Evolutionary conservation across 2,329 filamentous ascomycete genomes (phyloP), one percentile per base, ranked within the genome.

Genomic region (Madurella mycetomatis): DNA sequence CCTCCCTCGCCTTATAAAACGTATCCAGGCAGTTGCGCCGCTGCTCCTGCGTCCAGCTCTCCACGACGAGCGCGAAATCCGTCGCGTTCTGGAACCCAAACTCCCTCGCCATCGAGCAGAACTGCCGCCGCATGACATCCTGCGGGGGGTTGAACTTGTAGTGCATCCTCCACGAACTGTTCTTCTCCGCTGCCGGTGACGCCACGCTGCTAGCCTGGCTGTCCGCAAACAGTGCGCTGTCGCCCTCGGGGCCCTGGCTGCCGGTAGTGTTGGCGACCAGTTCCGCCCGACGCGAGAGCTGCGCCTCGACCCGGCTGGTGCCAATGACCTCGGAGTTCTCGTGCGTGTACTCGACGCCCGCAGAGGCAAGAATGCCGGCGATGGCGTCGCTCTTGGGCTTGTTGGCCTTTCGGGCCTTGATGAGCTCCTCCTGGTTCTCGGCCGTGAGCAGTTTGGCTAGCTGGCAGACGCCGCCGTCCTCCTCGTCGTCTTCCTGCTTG

Each of bases 281-380:
- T 65, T 87, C 84, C 4, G 92, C 94, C 41, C 83, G 84, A 17
- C 85, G 85, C 44, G 88, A 92, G 5, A 99, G 81, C 54, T 86
- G 83, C 59, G 88, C 87, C 72, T 99, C 94, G n/a, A 96, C 81
- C 62, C 87, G 90, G n/a, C 88, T 94, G 1, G 90, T 87, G 11
- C 94, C 94, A 53, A 99, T 83, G 13, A 99, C 92, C 70, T 99
- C 92, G 1, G 89, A 90, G 67, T 99, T 99, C 63, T 97, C 88
- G 66, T 99, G 94, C 0, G 91, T 95, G 69, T 99, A 99, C 65
- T 94, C 86, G 0, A 99, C 92, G 1, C 94, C 94, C 0, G 89
- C 91, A 8, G 86, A 84, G 2, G 89, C 84, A 1, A 99, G 81
- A 58, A 99, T 97, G 2, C 91, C 94, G 62, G 92, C 87, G 32